Percentiles rank a stretch among this genome's conserved stretches.
These are phyloP conservation scores for Candida khao-thaluensis DNA, from an alignment of 805 yeast genomes.

Conservation along the genomic window DNA sequence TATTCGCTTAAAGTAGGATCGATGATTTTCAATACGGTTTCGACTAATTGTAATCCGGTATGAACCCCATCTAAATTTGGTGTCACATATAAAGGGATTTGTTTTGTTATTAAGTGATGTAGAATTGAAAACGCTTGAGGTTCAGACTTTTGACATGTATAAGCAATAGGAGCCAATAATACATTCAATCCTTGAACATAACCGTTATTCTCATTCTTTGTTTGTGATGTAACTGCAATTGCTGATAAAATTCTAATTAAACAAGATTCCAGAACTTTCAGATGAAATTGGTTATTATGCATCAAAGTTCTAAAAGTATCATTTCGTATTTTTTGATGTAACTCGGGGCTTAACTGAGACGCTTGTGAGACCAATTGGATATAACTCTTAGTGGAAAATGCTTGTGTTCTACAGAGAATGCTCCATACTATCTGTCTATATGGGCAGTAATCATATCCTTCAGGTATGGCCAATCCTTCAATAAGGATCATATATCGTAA, in stretches of 20 bases:
- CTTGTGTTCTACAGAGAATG: slow-evolving; percentile 63
- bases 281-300: slow-evolving; percentile 64
- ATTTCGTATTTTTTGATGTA: slow-evolving; percentile 70
- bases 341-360: slow-evolving; percentile 45
- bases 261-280: slow-evolving; percentile 65
- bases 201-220: slow-evolving; percentile 24
- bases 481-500: slow-evolving; percentile 38
- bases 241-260: slow-evolving; percentile 69
- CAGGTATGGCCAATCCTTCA: slow-evolving; percentile 41
- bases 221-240: slow-evolving; percentile 52
- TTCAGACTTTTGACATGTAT: slow-evolving; percentile 66
- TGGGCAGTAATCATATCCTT: slow-evolving; percentile 54
- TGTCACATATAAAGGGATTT: slow-evolving; percentile 75
- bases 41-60: slow-evolving; percentile 73
- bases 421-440: slow-evolving; percentile 82
- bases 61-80: slow-evolving; percentile 81
- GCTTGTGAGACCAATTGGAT: slow-evolving; percentile 48
- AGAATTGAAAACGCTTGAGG: slow-evolving; percentile 81
- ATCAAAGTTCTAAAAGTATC: slow-evolving; percentile 85
- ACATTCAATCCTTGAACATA: slow-evolving; percentile 96
- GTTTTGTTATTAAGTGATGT: slow-evolving; percentile 55
- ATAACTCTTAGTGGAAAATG: slow-evolving; percentile 57
- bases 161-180: slow-evolving; percentile 78
- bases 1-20: slow-evolving; percentile 68
- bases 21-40: slow-evolving; percentile 63